phyloP scores from a whole-genome alignment of 257 asterid genomes.

The Fraxinus americana region DNA sequence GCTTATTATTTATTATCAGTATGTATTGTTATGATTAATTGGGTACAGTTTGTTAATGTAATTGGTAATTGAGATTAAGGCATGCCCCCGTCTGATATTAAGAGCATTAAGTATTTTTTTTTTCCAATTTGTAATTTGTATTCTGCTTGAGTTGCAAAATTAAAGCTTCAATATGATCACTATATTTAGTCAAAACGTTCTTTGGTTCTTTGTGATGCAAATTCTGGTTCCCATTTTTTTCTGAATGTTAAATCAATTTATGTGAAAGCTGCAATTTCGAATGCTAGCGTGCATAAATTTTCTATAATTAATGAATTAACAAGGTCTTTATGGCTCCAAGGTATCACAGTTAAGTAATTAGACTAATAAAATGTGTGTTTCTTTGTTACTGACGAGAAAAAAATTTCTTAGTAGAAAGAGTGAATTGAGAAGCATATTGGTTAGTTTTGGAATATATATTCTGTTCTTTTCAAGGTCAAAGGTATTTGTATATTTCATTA shows the following conservation, averaged over 20 bases:
- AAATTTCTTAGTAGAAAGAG: not conserved
- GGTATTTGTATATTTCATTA: not conserved
- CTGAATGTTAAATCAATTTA: no score
- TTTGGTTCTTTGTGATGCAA: not conserved
- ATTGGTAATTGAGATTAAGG: not conserved
- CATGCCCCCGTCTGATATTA: not conserved
- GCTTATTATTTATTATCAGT: not conserved
- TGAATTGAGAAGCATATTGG: not conserved
- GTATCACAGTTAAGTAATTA: slow-evolving; percentile 2
- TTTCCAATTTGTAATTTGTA: no score
- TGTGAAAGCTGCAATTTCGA: not conserved
- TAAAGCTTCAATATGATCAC: not conserved
- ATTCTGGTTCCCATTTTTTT: not conserved
- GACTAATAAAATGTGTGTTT: not conserved
- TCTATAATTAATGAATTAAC: not conserved
- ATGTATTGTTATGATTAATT: not conserved
- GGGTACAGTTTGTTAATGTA: not conserved
- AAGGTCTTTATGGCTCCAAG: slow-evolving; percentile 3
- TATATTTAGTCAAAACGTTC: not conserved
- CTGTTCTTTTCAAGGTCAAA: not conserved
- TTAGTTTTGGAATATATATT: not conserved
- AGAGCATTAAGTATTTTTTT: not conserved
- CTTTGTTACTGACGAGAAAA: not conserved
- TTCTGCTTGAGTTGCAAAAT: not conserved
- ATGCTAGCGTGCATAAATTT: not conserved